Base-by-base conservation (phyloP, 495 filamentous ascomycete species). In the Aspergillus wentii region DNA sequence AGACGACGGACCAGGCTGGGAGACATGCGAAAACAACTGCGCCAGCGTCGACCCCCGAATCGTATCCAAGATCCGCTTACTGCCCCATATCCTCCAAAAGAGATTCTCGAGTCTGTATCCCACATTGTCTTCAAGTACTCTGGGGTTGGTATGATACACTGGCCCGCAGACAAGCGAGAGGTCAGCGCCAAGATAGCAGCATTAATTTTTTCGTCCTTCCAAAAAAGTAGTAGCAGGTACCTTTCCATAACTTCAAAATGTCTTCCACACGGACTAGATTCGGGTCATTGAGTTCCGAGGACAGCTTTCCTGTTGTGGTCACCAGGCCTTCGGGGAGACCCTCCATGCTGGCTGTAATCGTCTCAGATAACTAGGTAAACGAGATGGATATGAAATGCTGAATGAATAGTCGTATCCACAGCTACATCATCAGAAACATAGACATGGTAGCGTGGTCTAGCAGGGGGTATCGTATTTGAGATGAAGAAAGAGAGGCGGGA, bases 11-110 rank as follows among this genome's bases (percentile, higher is more conserved):
- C 17, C 35, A 32, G 30, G 49, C 40, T 61, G 59, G 35, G 54
- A 69, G 17, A 73, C 72, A n/a, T 46, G 47, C 18, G 55, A 44
- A 26, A 76, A 71, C 21, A 75, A 47, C 5, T 30, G 46, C 5
- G 64, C 62, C 20, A 76, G 38, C 25, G 48, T 61, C 9, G 57
- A 50, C 13, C 65, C 55, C 18, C 45, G 50, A 8, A 72, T 35
- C 1, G 46, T 49, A 8, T 36, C 27, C 8, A 37, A 48, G 7
- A 74, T 43, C 7, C 30, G 38, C 6, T 57, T 35, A 14, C 50
- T 69, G 33, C 65, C 49, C 68, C 66, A 73, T 23, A 76, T 68
- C 27, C 73, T 56, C 74, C 73, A 76, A 44, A 76, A 76, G 32
- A 76, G 57, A 41, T 74, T 71, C 39, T 74, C 70, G 11, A 78